Conservation (phyloP, 352 stramenopile species). For the Phytopythium kandeliae region DNA sequence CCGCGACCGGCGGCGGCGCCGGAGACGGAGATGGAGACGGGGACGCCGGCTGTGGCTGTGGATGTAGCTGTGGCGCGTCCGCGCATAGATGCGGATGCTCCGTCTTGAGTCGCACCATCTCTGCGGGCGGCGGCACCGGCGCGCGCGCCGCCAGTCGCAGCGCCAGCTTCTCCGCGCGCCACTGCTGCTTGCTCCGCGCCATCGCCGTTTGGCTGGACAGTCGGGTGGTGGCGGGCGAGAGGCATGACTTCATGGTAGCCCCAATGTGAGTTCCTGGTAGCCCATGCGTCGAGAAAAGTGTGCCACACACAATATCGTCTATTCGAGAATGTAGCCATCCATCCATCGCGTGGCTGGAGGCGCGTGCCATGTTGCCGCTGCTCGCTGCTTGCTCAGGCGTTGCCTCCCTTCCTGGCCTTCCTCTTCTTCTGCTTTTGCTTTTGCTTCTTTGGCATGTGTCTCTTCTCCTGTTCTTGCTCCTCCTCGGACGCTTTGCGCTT, state of each 20-base stretch:
- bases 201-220: constrained; percentile 7
- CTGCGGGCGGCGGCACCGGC: neutral
- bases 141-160: constrained; percentile 7
- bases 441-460: constrained; percentile 7
- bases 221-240: no score
- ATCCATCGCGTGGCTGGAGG: neutral
- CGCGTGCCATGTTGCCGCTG: no score
- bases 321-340: neutral
- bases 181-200: constrained; percentile 34
- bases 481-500: constrained; percentile 18
- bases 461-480: constrained; percentile 15
- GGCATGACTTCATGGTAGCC: no score
- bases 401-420: constrained; percentile 21
- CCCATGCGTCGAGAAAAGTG: no score
- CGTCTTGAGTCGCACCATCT: constrained; percentile 1
- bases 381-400: neutral
- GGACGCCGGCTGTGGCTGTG: no score
- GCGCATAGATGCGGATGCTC: constrained; percentile 1
- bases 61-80: no score
- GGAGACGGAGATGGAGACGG: no score
- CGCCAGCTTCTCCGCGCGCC: constrained; percentile 20
- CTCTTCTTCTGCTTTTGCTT: constrained; percentile 17
- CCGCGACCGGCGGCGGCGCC: no score
- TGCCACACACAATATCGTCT: neutral
- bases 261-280: no score